Evolutionary conservation across 306 rosid species (phyloP).

Genomic region (Cucumis melo): DNA sequence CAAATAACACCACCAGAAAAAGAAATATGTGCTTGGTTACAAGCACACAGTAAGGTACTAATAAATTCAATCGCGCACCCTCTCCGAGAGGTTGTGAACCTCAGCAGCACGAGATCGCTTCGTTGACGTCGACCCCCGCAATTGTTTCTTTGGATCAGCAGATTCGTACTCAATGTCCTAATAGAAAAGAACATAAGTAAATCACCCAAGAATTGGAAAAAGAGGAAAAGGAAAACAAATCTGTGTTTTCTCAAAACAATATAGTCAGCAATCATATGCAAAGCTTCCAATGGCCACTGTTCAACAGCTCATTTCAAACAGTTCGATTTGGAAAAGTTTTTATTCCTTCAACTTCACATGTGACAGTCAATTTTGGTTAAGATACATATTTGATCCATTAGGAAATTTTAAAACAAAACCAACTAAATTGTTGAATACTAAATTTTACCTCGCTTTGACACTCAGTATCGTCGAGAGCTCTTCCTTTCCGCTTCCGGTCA

Average conservation of each 20-base stretch:
- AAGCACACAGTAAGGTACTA: neutral
- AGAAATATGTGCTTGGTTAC: neutral
- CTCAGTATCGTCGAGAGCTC: slow-evolving; percentile 34
- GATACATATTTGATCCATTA: neutral
- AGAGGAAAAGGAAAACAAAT: neutral
- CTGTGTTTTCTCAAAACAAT: neutral
- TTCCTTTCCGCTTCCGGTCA: slow-evolving; percentile 52
- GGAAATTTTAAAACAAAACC: neutral
- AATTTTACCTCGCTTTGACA: slow-evolving; percentile 45
- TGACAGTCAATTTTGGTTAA: neutral
- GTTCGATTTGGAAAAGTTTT: neutral
- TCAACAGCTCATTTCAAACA: neutral
- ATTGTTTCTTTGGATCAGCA: slow-evolving; percentile 35
- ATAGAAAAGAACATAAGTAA: neutral
- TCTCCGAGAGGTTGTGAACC: slow-evolving; percentile 90
- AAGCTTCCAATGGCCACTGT: neutral
- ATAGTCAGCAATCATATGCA: neutral
- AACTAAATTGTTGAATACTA: neutral
- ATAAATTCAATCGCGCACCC: slow-evolving; percentile 35
- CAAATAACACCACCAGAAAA: slow-evolving; percentile 3
- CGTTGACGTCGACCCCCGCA: slow-evolving; percentile 36
- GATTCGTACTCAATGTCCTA: slow-evolving; percentile 49
- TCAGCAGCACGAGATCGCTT: slow-evolving; percentile 78
- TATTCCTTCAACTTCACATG: neutral
- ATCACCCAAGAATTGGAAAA: neutral